These are phyloP conservation scores for Exsudoporus frostii DNA, from an alignment of 768 basidiomycete species.

Conservation along the genomic window DNA sequence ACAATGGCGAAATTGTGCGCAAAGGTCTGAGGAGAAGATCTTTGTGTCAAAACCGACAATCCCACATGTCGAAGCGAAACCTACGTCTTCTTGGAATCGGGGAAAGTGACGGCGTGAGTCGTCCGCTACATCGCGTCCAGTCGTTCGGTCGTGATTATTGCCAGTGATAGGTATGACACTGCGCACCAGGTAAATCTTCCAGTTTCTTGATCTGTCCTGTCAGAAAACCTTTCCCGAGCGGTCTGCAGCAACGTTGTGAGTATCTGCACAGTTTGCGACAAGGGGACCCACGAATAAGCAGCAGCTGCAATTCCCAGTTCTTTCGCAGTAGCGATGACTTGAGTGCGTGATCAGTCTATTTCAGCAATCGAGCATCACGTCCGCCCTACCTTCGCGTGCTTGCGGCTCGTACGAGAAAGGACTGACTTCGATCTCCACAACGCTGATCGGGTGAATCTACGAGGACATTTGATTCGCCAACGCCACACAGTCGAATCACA, in stretches of 20 bases:
- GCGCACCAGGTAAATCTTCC: slow-evolving; percentile 32
- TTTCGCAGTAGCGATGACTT: slow-evolving; percentile 51
- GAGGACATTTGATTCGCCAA: not conserved
- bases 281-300: slow-evolving; percentile 48
- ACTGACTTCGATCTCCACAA: slow-evolving; percentile 67
- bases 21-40: slow-evolving; percentile 29
- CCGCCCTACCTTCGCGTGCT: slow-evolving; percentile 38
- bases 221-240: slow-evolving; percentile 49
- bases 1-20: slow-evolving; percentile 43
- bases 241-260: slow-evolving; percentile 31
- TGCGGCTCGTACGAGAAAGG: slow-evolving; percentile 55
- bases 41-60: not conserved
- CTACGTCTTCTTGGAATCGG: slow-evolving; percentile 43
- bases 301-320: slow-evolving; percentile 55
- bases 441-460: slow-evolving; percentile 52
- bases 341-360: not conserved
- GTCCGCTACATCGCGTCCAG: slow-evolving; percentile 30
- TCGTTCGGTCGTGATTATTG: not conserved
- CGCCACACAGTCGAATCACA: not conserved
- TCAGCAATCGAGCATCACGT: not conserved
- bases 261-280: not conserved
- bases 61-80: slow-evolving; percentile 4
- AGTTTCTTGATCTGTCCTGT: slow-evolving; percentile 44
- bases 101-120: slow-evolving; percentile 36
- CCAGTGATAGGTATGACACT: not conserved